These are phyloP conservation scores for Ophiocordyceps australis DNA, from an alignment of 2,329 filamentous ascomycete species.

Conservation along the genomic window DNA sequence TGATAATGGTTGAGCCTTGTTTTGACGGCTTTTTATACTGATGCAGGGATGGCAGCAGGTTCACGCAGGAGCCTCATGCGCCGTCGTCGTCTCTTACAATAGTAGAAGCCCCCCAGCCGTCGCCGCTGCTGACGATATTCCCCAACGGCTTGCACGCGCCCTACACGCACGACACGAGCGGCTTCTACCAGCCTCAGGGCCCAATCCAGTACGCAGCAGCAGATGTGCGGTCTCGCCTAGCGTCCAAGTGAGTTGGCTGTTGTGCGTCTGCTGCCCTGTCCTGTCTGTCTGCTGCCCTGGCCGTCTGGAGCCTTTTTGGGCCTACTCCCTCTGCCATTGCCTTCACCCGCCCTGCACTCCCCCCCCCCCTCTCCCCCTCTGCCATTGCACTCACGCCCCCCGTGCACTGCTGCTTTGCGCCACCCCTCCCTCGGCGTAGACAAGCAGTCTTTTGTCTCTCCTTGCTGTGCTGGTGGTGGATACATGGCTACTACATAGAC, in stretches of 20 bases:
- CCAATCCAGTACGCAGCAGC: conserved; percentile 28
- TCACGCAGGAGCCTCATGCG: conserved; percentile 30
- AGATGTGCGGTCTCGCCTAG: conserved; percentile 34
- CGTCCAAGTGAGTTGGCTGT: conserved; percentile 37
- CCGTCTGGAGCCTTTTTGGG: too few species aligned
- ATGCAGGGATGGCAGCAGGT: conserved; percentile 21
- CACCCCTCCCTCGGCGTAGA: too few species aligned
- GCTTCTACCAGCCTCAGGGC: conserved; percentile 26
- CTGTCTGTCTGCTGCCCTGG: neutral
- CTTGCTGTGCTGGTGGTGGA: too few species aligned
- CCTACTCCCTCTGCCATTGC: too few species aligned
- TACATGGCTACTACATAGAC: too few species aligned
- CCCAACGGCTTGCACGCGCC: conserved; percentile 26
- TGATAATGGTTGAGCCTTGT: conserved; percentile 6
- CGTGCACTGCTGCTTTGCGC: too few species aligned
- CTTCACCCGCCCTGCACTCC: too few species aligned
- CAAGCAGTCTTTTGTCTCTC: too few species aligned
- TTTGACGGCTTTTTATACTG: conserved; percentile 3
- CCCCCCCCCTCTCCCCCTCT: too few species aligned
- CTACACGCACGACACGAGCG: conserved; percentile 29
- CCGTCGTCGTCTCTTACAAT: conserved; percentile 31
- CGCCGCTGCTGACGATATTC: conserved; percentile 32
- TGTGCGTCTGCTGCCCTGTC: neutral
- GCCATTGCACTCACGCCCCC: too few species aligned
- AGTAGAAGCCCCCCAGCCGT: conserved; percentile 33